These are phyloP conservation scores for Cubamyces sp. DNA, from an alignment of 768 basidiomycete species.

Conservation along the genomic window DNA sequence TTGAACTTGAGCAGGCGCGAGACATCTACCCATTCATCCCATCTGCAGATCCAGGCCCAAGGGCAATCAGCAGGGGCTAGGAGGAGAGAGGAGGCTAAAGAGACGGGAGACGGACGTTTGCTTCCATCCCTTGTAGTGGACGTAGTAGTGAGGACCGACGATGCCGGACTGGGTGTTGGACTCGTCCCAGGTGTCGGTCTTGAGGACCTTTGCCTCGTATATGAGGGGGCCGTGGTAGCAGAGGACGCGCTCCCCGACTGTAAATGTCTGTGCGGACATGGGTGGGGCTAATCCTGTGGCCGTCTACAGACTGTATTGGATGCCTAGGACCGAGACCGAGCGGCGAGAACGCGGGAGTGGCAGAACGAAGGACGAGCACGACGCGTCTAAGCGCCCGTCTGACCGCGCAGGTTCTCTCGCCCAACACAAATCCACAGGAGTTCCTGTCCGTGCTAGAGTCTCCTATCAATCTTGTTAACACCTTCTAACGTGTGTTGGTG, in stretches of 20 bases:
- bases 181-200: conserved; percentile 65
- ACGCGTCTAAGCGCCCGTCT: too few species aligned
- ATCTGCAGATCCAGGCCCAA: conserved; percentile 50
- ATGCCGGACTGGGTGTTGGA: conserved; percentile 58
- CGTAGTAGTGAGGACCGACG: conserved; percentile 84
- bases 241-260: conserved; percentile 74
- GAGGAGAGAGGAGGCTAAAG: neutral
- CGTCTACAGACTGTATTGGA: neutral
- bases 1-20: conserved; percentile 81
- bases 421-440: neutral
- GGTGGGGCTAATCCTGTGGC: neutral
- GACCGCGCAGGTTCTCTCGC: too few species aligned
- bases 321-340: neutral
- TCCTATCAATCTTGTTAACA: neutral
- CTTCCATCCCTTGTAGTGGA: conserved; percentile 99
- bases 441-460: neutral
- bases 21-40: conserved; percentile 97
- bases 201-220: conserved; percentile 94
- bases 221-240: conserved; percentile 96
- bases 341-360: neutral
- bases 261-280: conserved; percentile 28
- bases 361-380: neutral
- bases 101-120: conserved; percentile 71
- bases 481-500: too few species aligned
- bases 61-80: neutral